Evolutionary conservation across 768 basidiomycete species (phyloP), one percentile per base, ranked within the genome.

Genomic region (Dentipellis sp.): DNA sequence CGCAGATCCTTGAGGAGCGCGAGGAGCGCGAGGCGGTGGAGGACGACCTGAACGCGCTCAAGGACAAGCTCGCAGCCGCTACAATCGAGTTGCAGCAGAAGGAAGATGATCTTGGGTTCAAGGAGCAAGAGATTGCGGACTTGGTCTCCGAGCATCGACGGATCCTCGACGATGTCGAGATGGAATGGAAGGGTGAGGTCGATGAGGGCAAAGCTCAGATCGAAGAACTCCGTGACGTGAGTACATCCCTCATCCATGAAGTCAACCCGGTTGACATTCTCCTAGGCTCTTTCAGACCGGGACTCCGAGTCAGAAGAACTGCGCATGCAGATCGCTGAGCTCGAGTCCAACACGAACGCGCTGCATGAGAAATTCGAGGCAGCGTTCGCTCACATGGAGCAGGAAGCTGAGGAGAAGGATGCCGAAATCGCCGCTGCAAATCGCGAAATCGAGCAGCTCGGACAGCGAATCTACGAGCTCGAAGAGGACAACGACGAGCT

Each of bases 141-240:
- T 68, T 95, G 47, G 77, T 92, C 4, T 72, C 71, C 6, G 87
- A 92, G 64, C 87, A 91, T 65, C 77, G 83, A 53, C 76, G 80
- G 29, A 85, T 89, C 53, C 80, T 91, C 2, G 78, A 79, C 17
- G 77, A 79, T 2, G 84, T 92, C 7, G 89, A 91, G 63, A 80
- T 84, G 45, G 89, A 91, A 63, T 95, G 92, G 92, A 74, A 86
- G 55, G 88, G 87, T 3, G 94, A 95, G 65, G 83, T 94, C 2
- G 83, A 91, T 59, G 90, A 92, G 60, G 83, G 83, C 1, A 76
- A 85, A 57, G 78, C 75, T 2, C 90, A 91, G 62, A 81, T 86
- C 0, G 90, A 92, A 55, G 90, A 94, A 67, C 74, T 90, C 14
- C 77, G 78, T 22, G 88, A 88, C 68, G 87, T 89, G 65, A 56